Evolutionary conservation across 257 asterid genomes (phyloP), one percentile per base, ranked within the genome.

Genomic region (Forsythia viridissima): DNA sequence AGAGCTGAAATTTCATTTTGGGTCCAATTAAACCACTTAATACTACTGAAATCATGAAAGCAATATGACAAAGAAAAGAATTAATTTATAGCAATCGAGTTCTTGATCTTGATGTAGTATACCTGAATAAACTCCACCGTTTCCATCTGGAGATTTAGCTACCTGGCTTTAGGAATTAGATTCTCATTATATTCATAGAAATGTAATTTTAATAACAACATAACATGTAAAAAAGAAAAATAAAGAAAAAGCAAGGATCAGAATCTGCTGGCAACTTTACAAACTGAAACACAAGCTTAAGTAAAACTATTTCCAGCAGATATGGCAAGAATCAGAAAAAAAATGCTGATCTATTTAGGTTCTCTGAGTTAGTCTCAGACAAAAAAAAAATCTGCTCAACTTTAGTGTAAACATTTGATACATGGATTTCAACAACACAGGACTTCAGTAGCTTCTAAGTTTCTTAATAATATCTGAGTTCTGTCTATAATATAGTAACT

Each of bases 121-220:
- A 95, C 99, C 98, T 85, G 99, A 78, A 91, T 90, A 93, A 73
- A 95, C 92, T 84, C 99, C 99, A 67, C 98, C 99, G 73, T 95
- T 95, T 80, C 99, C 99, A 86, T 95, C 99, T 76, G 98, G 99
- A 80, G 99, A 92, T 87, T 91, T 93, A n/a, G 98, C 97, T 65
- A 93, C 94, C 99, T 95, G 92, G 89, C 51, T 80, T 87, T 71
- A 81, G 75, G 80, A 84, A 80, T 81, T 80, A 80, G 65, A 75
- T 74, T 75, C 71, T 80, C 77, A 77, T 72, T 65, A 75, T 61
- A 55, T 61, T 77, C 11, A 34, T 21, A 79, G 57, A 71, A 75
- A 15, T 70, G 52, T 69, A 59, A 36, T 68, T 6, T 20, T 52
- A 48, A 68, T 63, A 13, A 48, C 12, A 11, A 48, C 30, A 72